Conservation (phyloP, 768 basidiomycete species). For the Podaxis sp. region DNA sequence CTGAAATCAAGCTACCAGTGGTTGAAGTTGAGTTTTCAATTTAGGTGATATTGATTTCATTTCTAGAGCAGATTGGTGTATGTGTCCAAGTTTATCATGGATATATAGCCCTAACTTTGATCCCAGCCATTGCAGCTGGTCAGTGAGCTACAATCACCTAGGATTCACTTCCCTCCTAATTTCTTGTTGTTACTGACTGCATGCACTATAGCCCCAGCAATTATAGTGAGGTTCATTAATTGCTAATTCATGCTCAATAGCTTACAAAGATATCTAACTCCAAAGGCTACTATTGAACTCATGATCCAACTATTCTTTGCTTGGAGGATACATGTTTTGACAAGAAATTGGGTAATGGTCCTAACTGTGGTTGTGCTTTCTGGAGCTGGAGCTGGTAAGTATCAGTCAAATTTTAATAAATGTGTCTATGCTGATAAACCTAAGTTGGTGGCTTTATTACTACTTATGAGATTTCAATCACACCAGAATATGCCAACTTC, state of each 20-base stretch:
- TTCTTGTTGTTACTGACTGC: background rate
- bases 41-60: slow-evolving; percentile 18
- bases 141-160: slow-evolving; percentile 4
- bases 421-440: background rate
- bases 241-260: too few relatives aligned
- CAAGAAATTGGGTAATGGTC: slow-evolving; percentile 20
- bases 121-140: slow-evolving; percentile 11
- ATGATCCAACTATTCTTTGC: slow-evolving; percentile 49
- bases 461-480: background rate
- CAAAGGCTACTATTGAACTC: slow-evolving; percentile 36
- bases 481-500: background rate
- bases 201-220: slow-evolving; percentile 36
- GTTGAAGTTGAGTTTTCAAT: background rate
- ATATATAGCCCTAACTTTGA: background rate
- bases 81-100: background rate
- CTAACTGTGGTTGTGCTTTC: slow-evolving; percentile 17
- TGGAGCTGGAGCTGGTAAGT: slow-evolving; percentile 22
- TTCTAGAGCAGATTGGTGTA: slow-evolving; percentile 12
- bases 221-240: slow-evolving; percentile 32
- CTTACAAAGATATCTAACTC: background rate
- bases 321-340: slow-evolving; percentile 29
- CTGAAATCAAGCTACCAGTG: background rate
- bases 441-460: background rate
- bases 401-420: background rate
- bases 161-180: background rate